Conservation (phyloP, 495 filamentous ascomycete genomes). For the Penicillium atrosanguineum region DNA sequence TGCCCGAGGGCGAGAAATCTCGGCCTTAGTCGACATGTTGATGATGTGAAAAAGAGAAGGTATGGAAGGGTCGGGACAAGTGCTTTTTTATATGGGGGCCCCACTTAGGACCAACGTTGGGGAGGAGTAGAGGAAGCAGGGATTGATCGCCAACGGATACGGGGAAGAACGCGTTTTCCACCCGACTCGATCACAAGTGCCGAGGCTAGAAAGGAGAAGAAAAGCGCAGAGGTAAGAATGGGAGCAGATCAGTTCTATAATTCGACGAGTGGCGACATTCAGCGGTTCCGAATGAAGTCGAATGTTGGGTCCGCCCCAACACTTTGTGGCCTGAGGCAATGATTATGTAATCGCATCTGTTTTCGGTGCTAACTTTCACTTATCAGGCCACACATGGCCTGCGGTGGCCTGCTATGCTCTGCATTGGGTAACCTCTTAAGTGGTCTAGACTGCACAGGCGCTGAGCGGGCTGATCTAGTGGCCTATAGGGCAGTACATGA, state of each 20-base stretch:
- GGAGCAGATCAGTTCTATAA: constrained; percentile 5
- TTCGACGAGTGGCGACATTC: constrained; percentile 18
- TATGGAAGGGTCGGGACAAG: constrained; percentile 5
- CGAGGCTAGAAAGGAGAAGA: constrained; percentile 20
- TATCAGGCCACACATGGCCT: not conserved
- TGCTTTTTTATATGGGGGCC: constrained; percentile 24
- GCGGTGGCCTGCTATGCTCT: not conserved
- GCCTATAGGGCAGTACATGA: not conserved
- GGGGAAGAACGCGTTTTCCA: constrained; percentile 9
- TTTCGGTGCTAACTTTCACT: not conserved
- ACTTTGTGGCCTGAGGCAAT: constrained; percentile 24
- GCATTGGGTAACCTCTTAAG: too few species aligned
- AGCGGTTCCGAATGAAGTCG: constrained; percentile 9
- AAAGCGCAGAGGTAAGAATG: constrained; percentile 4
- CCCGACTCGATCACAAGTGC: constrained; percentile 31
- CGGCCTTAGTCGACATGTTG: constrained; percentile 43
- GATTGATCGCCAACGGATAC: constrained; percentile 26
- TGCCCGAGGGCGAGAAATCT: constrained; percentile 35
- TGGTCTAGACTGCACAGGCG: not conserved
- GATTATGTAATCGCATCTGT: not conserved
- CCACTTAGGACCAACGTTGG: constrained; percentile 34
- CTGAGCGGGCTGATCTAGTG: not conserved
- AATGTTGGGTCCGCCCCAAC: constrained; percentile 39
- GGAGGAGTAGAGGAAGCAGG: constrained; percentile 10
- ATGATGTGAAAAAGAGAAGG: constrained; percentile 3